Evolutionary conservation across 2,329 filamentous ascomycete species (phyloP), one percentile per base, ranked within the genome.

Genomic region (Elsinoe australis): DNA sequence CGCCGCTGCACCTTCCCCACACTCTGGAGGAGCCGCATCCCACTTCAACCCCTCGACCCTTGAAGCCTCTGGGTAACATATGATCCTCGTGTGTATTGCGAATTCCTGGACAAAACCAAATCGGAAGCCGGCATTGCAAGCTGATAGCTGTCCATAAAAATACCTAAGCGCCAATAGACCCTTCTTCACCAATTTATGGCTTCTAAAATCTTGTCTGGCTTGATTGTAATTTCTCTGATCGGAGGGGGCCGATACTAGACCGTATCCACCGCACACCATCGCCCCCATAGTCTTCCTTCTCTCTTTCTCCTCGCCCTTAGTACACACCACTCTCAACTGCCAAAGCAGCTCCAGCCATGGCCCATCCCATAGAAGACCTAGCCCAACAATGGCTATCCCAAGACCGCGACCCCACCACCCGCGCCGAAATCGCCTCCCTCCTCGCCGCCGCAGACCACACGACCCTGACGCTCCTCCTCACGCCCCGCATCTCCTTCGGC

Each of bases 401-500:
- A 56, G 78, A 81, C 59, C 62, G 72, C 59, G 74, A 80, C 59
- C 64, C 69, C 47, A 57, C 60, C 4, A 80, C 77, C 3, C 67
- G 68, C 33, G 64, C 70, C 19, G 75, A 80, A 57, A 79, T 81
- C 51, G 65, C 71, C 53, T 59, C 68, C 15, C 66, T 81, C 21
- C 65, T 74, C 14, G 64, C 69, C 26, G 47, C 49, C 9, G 54
- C 69, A 21, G 63, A 67, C 28, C 62, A 76, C 50, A 54, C 58
- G 5, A 74, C 78, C 53, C 65, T 81, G 4, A 71, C 78, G 52
- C 65, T 63, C 49, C 71, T 75, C 32, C 69, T 82, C 17, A 63
- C 68, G 3, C 68, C 70, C 19, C 72, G 76, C 19, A 80, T 82
- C 51, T 71, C 76, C 35, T 82, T 82, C 54, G 78, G 78, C 18